Percentiles rank a stretch among this genome's conserved stretches.
These are phyloP conservation scores for Aureoboletus auriporus DNA, from an alignment of 768 basidiomycete genomes.

Conservation along the genomic window DNA sequence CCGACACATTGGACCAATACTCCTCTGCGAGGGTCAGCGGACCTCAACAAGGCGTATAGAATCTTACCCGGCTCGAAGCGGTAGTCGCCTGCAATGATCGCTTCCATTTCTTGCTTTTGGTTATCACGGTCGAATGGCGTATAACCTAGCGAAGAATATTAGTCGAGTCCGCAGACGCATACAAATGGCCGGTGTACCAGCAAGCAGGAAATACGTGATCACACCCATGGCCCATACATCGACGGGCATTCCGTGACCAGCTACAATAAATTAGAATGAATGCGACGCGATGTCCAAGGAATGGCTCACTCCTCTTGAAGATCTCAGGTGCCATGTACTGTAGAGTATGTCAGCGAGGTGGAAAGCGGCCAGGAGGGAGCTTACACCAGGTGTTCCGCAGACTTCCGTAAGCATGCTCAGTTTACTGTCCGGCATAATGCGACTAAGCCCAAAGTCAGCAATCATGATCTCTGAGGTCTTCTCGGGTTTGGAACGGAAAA, in stretches of 20 bases:
- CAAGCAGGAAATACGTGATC: slow-evolving; percentile 94
- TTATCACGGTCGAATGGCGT: slow-evolving; percentile 96
- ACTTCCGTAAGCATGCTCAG: slow-evolving; percentile 88
- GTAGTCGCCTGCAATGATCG: slow-evolving; percentile 91
- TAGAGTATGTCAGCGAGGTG: slow-evolving; percentile 4
- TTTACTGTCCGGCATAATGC: slow-evolving; percentile 89
- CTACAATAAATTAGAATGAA: slow-evolving; percentile 31
- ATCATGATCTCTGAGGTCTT: slow-evolving; percentile 90
- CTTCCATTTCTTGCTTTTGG: slow-evolving; percentile 88
- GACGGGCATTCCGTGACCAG: slow-evolving; percentile 91
- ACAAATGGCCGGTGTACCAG: slow-evolving; percentile 34
- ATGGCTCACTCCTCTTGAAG: slow-evolving; percentile 74
- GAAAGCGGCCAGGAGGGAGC: slow-evolving; percentile 19
- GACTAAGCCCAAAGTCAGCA: slow-evolving; percentile 92
- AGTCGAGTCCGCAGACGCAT: not conserved
- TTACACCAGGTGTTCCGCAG: slow-evolving; percentile 87
- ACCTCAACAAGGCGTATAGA: not conserved
- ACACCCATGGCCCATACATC: slow-evolving; percentile 99
- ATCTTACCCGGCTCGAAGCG: slow-evolving; percentile 70
- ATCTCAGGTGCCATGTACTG: slow-evolving; percentile 97
- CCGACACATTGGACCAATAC: slow-evolving; percentile 84
- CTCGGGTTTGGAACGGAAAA: slow-evolving; percentile 87
- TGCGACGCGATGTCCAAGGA: not conserved
- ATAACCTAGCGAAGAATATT: slow-evolving; percentile 50
- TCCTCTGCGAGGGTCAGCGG: slow-evolving; percentile 42